phyloP scores from a whole-genome alignment of 2,329 filamentous ascomycete species.

The Penicillium digitatum region DNA sequence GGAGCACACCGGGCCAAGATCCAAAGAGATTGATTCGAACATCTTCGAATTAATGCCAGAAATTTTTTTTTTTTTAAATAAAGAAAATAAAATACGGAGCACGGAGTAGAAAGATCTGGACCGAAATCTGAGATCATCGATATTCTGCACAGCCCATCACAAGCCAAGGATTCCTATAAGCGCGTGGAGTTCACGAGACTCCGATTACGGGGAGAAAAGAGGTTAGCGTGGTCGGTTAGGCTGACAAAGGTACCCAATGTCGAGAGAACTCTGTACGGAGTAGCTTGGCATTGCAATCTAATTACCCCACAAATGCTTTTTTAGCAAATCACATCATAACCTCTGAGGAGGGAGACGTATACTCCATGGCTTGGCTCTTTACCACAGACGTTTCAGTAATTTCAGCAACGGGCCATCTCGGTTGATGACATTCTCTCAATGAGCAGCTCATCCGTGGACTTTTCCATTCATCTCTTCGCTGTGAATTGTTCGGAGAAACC shows the following conservation, averaged over 20 bases:
- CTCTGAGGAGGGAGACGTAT: background rate
- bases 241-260: background rate
- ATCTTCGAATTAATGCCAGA: too few relatives aligned
- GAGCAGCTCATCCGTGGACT: background rate
- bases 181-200: slow-evolving; percentile 13
- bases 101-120: background rate
- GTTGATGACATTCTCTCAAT: background rate
- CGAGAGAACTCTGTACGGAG: background rate
- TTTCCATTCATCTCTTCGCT: slow-evolving; percentile 6
- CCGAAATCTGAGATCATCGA: slow-evolving; percentile 4
- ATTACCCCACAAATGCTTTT: slow-evolving; percentile 8
- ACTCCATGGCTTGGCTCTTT: slow-evolving; percentile 1
- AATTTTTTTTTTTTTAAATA: too few relatives aligned
- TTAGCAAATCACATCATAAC: slow-evolving; percentile 3
- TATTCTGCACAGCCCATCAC: slow-evolving; percentile 11
- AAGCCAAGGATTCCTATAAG: slow-evolving; percentile 8
- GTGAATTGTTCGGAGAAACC: slow-evolving; percentile 13
- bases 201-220: slow-evolving; percentile 11
- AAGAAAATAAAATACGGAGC: too few relatives aligned
- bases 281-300: background rate
- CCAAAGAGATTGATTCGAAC: background rate
- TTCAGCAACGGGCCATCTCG: background rate
- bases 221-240: background rate
- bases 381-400: background rate
- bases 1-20: background rate